Evolutionary conservation across 169 alveolate genomes (phyloP).

Genomic region (Plasmodium yoelii): DNA sequence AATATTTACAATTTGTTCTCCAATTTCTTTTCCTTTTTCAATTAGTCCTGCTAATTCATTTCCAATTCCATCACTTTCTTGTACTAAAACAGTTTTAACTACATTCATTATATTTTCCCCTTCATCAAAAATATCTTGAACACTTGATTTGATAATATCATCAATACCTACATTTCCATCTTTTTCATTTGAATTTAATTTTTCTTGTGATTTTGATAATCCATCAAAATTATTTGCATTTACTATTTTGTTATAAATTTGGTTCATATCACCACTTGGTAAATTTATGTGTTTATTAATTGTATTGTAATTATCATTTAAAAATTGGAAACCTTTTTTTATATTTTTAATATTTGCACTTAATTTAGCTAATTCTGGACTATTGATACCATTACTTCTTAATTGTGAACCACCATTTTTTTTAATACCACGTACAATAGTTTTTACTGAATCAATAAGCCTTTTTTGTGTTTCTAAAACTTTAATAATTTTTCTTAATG

Average conservation of each 20-base stretch:
- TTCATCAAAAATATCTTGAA: conserved; percentile 27
- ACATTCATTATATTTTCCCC: conserved; percentile 30
- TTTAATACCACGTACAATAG: conserved; percentile 12
- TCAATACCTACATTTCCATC: neutral
- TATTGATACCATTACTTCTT: conserved; percentile 3
- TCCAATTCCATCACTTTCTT: conserved; percentile 10
- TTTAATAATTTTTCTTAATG: conserved; percentile 30
- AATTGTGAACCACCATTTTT: neutral
- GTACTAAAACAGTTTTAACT: conserved; percentile 17
- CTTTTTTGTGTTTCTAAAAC: conserved; percentile 17
- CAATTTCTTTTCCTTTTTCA: conserved; percentile 63
- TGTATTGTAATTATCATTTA: neutral
- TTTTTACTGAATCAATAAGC: conserved; percentile 7
- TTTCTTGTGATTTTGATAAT: neutral
- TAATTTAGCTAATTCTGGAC: neutral
- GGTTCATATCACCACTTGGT: neutral
- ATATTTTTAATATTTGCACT: neutral
- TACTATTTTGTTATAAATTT: neutral
- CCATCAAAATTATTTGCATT: neutral
- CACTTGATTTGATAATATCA: conserved; percentile 8
- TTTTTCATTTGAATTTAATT: neutral
- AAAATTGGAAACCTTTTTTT: conserved; percentile 8
- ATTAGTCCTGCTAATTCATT: conserved; percentile 14
- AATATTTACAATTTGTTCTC: conserved; percentile 5
- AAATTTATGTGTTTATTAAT: conserved; percentile 1